Conservation (phyloP, 305 asterid species). For the Solanum hybrid region DNA sequence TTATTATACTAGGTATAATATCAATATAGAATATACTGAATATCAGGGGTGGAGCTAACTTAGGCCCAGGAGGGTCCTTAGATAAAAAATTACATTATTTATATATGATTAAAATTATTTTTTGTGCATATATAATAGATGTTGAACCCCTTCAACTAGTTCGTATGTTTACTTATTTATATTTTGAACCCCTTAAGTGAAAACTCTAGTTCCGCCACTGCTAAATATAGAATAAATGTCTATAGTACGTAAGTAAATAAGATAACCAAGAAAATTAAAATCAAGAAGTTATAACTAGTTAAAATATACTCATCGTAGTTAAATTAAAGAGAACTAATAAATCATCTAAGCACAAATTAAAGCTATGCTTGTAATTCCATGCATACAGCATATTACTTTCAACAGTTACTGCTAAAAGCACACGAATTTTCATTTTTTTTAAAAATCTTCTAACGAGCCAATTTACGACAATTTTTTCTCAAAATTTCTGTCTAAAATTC, state of each 20-base stretch:
- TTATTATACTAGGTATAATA: not conserved
- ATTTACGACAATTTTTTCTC: not conserved
- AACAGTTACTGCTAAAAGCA: not conserved
- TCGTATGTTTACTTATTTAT: too few relatives aligned
- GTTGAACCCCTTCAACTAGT: too few relatives aligned
- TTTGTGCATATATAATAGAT: too few relatives aligned
- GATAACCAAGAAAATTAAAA: not conserved
- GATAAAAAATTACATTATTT: too few relatives aligned
- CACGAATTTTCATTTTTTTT: not conserved
- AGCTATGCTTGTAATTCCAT: not conserved
- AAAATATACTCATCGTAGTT: not conserved
- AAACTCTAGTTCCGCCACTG: too few relatives aligned
- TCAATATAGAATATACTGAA: not conserved
- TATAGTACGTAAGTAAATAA: not conserved
- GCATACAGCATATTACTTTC: not conserved
- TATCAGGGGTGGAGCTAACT: too few relatives aligned
- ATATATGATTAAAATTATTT: too few relatives aligned
- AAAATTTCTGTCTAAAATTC: not conserved
- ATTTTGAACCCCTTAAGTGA: too few relatives aligned
- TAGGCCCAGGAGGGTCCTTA: too few relatives aligned
- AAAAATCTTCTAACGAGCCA: not conserved
- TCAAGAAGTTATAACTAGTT: not conserved
- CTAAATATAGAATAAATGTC: not conserved
- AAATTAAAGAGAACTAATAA: not conserved
- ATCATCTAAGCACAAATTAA: not conserved